phyloP scores from a whole-genome alignment of 1,284 basidiomycete species.

The Bondarzewia mesenterica region DNA sequence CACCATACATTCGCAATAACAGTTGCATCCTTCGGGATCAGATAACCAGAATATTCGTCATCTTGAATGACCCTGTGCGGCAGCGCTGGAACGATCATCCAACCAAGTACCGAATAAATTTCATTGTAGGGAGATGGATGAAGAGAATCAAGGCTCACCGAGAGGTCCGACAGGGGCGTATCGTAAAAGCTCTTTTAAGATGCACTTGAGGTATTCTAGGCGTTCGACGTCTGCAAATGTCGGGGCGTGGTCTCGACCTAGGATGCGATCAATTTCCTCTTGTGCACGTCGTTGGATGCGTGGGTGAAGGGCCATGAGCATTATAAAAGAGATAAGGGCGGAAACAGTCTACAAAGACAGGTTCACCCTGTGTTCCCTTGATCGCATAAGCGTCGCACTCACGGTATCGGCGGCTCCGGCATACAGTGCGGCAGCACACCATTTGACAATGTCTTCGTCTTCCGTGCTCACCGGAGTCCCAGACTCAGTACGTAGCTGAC shows the following conservation, averaged over 20 bases:
- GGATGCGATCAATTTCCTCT: conserved; percentile 43
- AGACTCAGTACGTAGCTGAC: background rate
- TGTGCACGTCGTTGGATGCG: conserved; percentile 41
- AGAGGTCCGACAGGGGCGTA: conserved; percentile 8
- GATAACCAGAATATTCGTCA: conserved; percentile 10
- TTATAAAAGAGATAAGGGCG: conserved; percentile 43
- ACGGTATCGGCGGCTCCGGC: conserved; percentile 1
- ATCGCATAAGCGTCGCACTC: background rate
- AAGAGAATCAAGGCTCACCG: conserved; percentile 32
- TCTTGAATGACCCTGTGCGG: conserved; percentile 10
- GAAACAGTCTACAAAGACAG: conserved; percentile 33
- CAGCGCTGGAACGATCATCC: too few species aligned
- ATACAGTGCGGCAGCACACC: background rate
- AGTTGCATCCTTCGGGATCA: conserved; percentile 11
- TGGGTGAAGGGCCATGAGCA: conserved; percentile 50
- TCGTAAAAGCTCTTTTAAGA: background rate
- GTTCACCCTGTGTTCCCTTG: background rate
- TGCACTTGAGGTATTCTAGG: conserved; percentile 30
- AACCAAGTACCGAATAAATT: background rate
- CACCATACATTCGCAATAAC: conserved; percentile 39
- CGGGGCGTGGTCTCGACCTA: conserved; percentile 30
- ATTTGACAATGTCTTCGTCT: conserved; percentile 2
- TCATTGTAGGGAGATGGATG: background rate
- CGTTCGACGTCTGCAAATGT: conserved; percentile 36
- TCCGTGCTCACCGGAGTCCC: background rate